These are phyloP conservation scores for Coniochaeta sp. DNA, from an alignment of 2,329 filamentous ascomycete genomes.

Conservation along the genomic window DNA sequence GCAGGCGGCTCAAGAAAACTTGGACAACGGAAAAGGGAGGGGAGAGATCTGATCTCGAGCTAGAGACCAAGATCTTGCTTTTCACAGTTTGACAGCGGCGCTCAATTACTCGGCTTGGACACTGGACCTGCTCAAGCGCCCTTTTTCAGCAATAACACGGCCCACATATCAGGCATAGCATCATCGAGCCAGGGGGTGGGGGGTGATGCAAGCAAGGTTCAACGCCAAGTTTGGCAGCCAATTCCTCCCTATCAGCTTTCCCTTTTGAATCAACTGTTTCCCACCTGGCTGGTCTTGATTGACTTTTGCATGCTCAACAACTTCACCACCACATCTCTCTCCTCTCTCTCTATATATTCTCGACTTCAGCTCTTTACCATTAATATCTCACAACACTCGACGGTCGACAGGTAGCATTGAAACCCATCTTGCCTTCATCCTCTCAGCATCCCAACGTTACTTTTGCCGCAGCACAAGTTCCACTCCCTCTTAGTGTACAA, in stretches of 20 bases:
- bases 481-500: background rate
- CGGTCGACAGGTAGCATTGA: background rate
- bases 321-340: background rate
- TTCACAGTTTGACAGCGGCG: background rate
- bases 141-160: constrained; percentile 4
- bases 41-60: background rate
- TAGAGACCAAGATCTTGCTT: background rate
- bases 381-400: background rate
- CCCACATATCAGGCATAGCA: constrained; percentile 14
- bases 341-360: background rate
- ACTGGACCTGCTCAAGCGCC: constrained; percentile 1
- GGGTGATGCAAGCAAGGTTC: constrained; percentile 17
- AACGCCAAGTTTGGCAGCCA: constrained; percentile 13
- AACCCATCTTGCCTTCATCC: background rate
- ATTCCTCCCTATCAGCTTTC: constrained; percentile 4
- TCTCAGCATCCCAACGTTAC: background rate
- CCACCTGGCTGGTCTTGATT: background rate
- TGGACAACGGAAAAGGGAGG: background rate
- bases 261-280: constrained; percentile 5
- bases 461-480: background rate
- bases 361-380: too few relatives aligned
- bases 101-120: constrained; percentile 1
- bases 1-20: background rate
- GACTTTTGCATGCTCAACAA: background rate
- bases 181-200: constrained; percentile 17